A percentile compares a stretch with the other conserved stretches of the same genome.
Conservation (phyloP, 306 rosid genomes). For the Clitoria ternatea region DNA sequence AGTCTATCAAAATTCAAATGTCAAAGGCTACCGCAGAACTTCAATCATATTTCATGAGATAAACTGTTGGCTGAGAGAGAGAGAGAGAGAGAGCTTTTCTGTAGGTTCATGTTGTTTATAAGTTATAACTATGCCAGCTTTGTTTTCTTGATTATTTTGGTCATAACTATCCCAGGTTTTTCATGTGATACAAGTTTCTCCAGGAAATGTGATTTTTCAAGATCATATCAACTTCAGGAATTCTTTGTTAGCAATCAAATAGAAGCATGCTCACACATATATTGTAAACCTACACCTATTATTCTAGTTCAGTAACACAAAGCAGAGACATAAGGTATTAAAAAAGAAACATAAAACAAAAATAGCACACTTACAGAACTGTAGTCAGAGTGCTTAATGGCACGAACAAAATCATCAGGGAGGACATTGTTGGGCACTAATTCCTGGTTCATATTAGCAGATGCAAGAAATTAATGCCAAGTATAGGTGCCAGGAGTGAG, state of each 20-base stretch:
- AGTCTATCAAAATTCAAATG: not conserved
- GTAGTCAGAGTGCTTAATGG: conserved; percentile 78
- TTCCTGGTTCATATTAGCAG: conserved; percentile 54
- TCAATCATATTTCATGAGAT: conserved; percentile 5
- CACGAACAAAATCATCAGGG: conserved; percentile 63
- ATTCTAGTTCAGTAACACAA: not conserved
- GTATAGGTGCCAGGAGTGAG: conserved; percentile 3
- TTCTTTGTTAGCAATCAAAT: not conserved
- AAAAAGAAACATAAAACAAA: not conserved
- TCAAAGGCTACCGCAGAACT: not conserved
- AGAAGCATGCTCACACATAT: not conserved
- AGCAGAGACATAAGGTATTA: not conserved
- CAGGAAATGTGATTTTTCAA: conserved; percentile 1
- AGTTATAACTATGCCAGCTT: not conserved
- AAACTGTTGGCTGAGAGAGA: not conserved
- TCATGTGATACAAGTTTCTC: conserved; percentile 6
- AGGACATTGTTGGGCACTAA: conserved; percentile 58
- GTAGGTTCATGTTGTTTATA: not conserved
- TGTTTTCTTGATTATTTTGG: not conserved
- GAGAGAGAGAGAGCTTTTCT: not conserved
- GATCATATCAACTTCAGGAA: conserved; percentile 5
- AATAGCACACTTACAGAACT: conserved; percentile 64
- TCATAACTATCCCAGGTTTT: not conserved
- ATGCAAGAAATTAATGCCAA: conserved; percentile 25
- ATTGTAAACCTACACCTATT: not conserved